Evolutionary conservation across 2,329 filamentous ascomycete species (phyloP).

Genomic region (Colletotrichum lini): DNA sequence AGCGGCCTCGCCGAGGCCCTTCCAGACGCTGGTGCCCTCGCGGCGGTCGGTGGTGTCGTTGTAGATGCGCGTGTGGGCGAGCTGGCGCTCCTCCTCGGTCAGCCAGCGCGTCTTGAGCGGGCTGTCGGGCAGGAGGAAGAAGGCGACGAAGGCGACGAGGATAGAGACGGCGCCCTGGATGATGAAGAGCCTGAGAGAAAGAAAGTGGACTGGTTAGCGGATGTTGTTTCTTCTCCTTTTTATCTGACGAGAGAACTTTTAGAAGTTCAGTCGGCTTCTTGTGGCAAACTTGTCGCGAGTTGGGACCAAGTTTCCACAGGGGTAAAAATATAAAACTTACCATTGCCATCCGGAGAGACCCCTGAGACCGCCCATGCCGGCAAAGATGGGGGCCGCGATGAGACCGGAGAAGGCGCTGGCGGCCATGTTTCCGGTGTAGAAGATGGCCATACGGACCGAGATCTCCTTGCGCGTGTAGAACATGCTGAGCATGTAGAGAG

Average conservation of each 20-base stretch:
- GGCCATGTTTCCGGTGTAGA: conserved; percentile 61
- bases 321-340: conserved; percentile 45
- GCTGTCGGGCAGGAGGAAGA: conserved; percentile 57
- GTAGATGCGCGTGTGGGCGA: conserved; percentile 54
- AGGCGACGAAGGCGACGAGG: conserved; percentile 52
- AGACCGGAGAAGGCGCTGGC: conserved; percentile 61
- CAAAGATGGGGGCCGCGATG: conserved; percentile 60
- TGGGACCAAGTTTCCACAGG: too few species aligned
- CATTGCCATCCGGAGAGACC: conserved; percentile 60
- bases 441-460: conserved; percentile 55
- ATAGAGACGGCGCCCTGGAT: conserved; percentile 57
- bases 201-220: background rate
- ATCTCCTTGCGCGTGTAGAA: conserved; percentile 43
- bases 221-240: too few species aligned
- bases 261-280: too few species aligned
- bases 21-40: conserved; percentile 56
- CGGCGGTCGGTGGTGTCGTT: conserved; percentile 51
- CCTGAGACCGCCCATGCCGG: conserved; percentile 56
- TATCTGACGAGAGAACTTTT: background rate
- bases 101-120: conserved; percentile 56
- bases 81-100: conserved; percentile 57
- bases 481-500: conserved; percentile 42
- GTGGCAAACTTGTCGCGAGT: too few species aligned
- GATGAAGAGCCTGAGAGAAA: conserved; percentile 54
- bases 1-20: conserved; percentile 60